A percentile compares a stretch with the other conserved stretches of the same genome.
Evolutionary conservation across 495 filamentous ascomycete genomes (phyloP).

Genomic region (Neurospora sublineolata): DNA sequence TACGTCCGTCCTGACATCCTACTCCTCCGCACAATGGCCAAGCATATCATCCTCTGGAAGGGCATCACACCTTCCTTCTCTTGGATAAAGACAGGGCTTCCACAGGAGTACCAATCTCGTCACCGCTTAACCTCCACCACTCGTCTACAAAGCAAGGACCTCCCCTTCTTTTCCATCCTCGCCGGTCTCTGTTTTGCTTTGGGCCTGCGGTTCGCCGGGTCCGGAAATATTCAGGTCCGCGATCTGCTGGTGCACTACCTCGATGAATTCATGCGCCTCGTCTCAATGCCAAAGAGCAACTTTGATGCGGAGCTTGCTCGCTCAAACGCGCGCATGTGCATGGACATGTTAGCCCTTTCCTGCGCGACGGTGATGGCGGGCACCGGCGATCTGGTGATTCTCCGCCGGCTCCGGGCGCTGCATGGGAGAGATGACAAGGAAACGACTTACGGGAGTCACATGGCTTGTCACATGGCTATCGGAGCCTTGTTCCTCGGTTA

Average conservation of each 20-base stretch:
- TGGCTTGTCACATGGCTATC: conserved; percentile 85
- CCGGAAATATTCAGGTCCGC: conserved; percentile 54
- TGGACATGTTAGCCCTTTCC: conserved; percentile 71
- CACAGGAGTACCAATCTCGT: conserved; percentile 48
- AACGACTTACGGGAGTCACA: conserved; percentile 83
- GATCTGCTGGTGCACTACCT: conserved; percentile 77
- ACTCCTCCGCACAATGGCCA: conserved; percentile 79
- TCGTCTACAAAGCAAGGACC: conserved; percentile 57
- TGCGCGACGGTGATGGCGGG: conserved; percentile 89
- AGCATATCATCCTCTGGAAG: conserved; percentile 89
- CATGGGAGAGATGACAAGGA: conserved; percentile 80
- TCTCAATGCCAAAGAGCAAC: conserved; percentile 48
- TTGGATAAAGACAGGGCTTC: conserved; percentile 70
- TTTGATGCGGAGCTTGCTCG: conserved; percentile 76
- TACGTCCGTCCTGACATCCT: conserved; percentile 91
- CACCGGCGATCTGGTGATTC: conserved; percentile 78
- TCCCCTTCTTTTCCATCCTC: conserved; percentile 88
- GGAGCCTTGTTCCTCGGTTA: conserved; percentile 85
- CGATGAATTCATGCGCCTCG: conserved; percentile 76
- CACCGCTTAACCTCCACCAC: conserved; percentile 41
- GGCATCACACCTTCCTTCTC: conserved; percentile 54
- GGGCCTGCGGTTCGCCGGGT: conserved; percentile 80
- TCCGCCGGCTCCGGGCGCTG: conserved; percentile 75
- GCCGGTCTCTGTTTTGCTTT: conserved; percentile 80
- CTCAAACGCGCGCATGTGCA: conserved; percentile 77